phyloP scores from a whole-genome alignment of 805 yeast genomes.

The Yamadazyma endophytica region DNA sequence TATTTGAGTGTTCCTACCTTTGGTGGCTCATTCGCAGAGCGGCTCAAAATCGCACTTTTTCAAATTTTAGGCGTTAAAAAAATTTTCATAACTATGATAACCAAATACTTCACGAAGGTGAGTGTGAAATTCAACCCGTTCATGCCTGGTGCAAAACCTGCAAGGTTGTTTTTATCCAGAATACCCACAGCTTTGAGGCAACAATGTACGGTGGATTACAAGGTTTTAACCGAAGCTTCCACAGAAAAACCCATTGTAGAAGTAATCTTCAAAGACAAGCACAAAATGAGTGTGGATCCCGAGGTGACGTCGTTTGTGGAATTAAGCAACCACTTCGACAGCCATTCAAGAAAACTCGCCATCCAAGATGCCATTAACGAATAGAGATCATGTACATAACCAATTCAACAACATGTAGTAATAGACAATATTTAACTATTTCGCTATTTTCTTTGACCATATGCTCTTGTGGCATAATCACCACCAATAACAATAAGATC shows the following conservation, averaged over 20 bases:
- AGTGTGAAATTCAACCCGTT: conserved; percentile 77
- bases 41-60: no score
- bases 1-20: no score
- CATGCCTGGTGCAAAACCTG: conserved; percentile 67
- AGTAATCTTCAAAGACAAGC: conserved; percentile 79
- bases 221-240: conserved; percentile 48
- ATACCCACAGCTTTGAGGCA: conserved; percentile 73
- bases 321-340: conserved; percentile 62
- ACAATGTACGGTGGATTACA: conserved; percentile 55
- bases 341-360: conserved; percentile 76
- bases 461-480: conserved; percentile 67
- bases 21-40: no score
- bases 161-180: conserved; percentile 73
- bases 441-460: conserved; percentile 44
- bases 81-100: conserved; percentile 75
- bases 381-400: conserved; percentile 5
- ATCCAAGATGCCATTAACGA: conserved; percentile 62
- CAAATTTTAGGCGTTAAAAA: no score
- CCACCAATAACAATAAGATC: conserved; percentile 72
- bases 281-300: conserved; percentile 66
- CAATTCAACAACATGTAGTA: not conserved
- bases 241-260: conserved; percentile 56
- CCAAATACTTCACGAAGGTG: conserved; percentile 81
- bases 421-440: conserved; percentile 1
- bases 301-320: conserved; percentile 51